Conservation (phyloP, 192 early-diverging fungal genomes). For the Pilaira anomala region DNA sequence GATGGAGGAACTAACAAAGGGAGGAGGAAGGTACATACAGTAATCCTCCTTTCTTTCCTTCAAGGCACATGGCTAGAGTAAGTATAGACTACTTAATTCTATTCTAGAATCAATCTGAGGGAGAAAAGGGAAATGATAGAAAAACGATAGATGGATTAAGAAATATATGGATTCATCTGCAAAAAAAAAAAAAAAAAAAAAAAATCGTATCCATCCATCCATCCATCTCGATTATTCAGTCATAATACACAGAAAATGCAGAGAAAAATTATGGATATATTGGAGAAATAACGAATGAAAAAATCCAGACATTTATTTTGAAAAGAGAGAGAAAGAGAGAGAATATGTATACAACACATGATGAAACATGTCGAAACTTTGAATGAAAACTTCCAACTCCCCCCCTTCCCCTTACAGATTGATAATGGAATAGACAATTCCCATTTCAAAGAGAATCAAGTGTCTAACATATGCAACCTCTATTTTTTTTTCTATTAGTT, state of each 20-base stretch:
- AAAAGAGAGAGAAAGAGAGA: too few species aligned
- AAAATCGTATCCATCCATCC: slow-evolving; percentile 11
- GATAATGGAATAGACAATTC: background rate
- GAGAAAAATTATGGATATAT: too few species aligned
- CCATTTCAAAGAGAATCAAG: background rate
- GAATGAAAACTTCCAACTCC: too few species aligned
- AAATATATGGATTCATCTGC: background rate
- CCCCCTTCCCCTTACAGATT: too few species aligned
- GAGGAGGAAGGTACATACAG: too few species aligned
- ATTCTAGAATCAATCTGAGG: background rate
- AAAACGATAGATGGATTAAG: slow-evolving; percentile 9
- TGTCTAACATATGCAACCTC: too few species aligned
- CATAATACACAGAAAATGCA: background rate
- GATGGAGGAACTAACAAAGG: too few species aligned
- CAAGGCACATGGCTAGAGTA: slow-evolving; percentile 20
- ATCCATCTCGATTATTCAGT: slow-evolving; percentile 7
- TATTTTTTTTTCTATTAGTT: slow-evolving; percentile 3
- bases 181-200: background rate
- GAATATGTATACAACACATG: too few species aligned
- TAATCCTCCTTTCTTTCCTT: slow-evolving; percentile 16
- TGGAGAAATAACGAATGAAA: too few species aligned
- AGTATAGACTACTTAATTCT: background rate
- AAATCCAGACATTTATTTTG: too few species aligned
- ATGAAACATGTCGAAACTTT: too few species aligned
- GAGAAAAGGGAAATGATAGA: background rate